phyloP scores from a whole-genome alignment of 163 green algal genomes.

The Chlamydomonas reinhardtii region DNA sequence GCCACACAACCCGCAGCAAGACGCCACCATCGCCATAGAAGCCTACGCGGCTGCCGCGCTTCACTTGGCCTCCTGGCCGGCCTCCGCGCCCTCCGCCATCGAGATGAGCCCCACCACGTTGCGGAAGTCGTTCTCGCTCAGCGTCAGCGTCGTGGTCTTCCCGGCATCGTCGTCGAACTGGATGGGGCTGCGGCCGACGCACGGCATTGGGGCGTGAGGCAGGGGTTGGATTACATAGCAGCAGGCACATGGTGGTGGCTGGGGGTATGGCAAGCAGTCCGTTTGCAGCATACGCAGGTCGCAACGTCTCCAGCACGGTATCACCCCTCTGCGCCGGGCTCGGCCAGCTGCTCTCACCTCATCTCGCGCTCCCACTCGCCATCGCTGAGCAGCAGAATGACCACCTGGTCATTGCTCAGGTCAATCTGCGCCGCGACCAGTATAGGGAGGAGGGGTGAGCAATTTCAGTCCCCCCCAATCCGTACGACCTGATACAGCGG shows the following conservation, averaged over 20 bases:
- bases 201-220: too few relatives aligned
- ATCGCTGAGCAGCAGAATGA: conserved; percentile 52
- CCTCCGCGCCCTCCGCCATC: background rate
- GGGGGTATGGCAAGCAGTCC: too few relatives aligned
- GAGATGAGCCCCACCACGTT: conserved; percentile 32
- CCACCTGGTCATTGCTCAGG: conserved; percentile 53
- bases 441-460: too few relatives aligned
- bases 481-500: too few relatives aligned
- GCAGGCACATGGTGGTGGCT: too few relatives aligned
- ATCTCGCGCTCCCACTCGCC: conserved; percentile 59
- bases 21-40: too few relatives aligned
- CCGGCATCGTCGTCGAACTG: conserved; percentile 48
- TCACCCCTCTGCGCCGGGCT: too few relatives aligned
- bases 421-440: conserved; percentile 24
- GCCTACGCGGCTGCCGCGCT: too few relatives aligned
- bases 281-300: too few relatives aligned
- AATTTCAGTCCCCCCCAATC: too few relatives aligned
- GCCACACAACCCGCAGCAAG: too few relatives aligned
- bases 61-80: background rate
- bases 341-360: background rate
- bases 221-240: background rate
- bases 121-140: conserved; percentile 41
- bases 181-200: conserved; percentile 23
- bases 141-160: conserved; percentile 33
- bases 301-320: too few relatives aligned